Percentiles rank a stretch among this genome's conserved stretches.
Conservation (phyloP, 31 red algal genomes). For the Odonthalia washingtoniensis region DNA sequence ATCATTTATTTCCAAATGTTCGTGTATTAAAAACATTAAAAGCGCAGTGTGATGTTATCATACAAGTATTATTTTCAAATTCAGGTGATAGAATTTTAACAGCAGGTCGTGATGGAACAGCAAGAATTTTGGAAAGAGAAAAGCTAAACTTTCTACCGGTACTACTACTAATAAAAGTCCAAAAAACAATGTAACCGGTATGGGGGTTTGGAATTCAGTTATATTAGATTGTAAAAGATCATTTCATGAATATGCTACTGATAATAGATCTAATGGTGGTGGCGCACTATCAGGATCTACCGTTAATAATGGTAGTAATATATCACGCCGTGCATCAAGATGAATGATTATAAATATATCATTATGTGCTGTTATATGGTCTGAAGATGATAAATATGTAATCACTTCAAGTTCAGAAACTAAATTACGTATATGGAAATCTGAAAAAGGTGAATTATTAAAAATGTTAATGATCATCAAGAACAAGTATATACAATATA, state of each 20-base stretch:
- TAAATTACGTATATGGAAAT: slow-evolving; percentile 87
- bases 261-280: slow-evolving; percentile 59
- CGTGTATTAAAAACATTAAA: slow-evolving; percentile 70
- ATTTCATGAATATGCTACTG: slow-evolving; percentile 67
- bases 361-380: slow-evolving; percentile 85
- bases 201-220: slow-evolving; percentile 74
- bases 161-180: slow-evolving; percentile 32
- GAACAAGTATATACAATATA: slow-evolving; percentile 79
- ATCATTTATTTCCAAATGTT: slow-evolving; percentile 35
- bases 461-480: slow-evolving; percentile 76
- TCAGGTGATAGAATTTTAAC: no score
- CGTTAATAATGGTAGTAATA: slow-evolving; percentile 76
- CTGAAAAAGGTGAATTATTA: slow-evolving; percentile 60
- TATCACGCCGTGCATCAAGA: slow-evolving; percentile 74
- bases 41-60: slow-evolving; percentile 73
- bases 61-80: slow-evolving; percentile 85
- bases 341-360: slow-evolving; percentile 58
- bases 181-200: slow-evolving; percentile 55
- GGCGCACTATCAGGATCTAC: slow-evolving; percentile 63
- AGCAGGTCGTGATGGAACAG: slow-evolving; percentile 86
- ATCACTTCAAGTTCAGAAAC: slow-evolving; percentile 82
- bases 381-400: slow-evolving; percentile 74
- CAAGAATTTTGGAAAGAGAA: slow-evolving; percentile 82
- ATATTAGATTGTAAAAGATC: slow-evolving; percentile 69
- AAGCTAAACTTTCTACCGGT: no score